Evolutionary conservation across 2,329 filamentous ascomycete genomes (phyloP), one percentile per base, ranked within the genome.

Genomic region (Alternaria sp.): DNA sequence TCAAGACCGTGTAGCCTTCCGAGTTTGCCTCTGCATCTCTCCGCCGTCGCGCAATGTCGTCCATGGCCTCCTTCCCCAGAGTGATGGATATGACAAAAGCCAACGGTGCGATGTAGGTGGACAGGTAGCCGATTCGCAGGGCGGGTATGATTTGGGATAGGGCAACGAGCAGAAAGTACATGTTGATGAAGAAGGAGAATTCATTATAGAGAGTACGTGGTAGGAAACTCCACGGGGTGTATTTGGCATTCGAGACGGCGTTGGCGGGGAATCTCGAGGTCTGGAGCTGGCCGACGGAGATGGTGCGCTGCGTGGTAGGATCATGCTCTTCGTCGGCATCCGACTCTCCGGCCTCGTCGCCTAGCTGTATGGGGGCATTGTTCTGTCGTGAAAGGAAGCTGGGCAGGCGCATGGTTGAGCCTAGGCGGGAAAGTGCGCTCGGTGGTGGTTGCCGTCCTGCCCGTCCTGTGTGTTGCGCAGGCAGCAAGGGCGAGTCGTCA

Each of bases 171-270:
- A 99, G 83, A 77, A 99, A 99, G 77, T 99, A 99, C 83, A 98
- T 92, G 84, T 99, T 99, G 84, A 99, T 97, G 80, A 99, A 99
- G 82, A 98, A 99, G 59, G 94, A 97, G 77, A 99, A 99, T 75
- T 99, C 95, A 80, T 98, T 98, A 80, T 97, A 99, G 23, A 99
- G 83, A 0, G 95, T 99, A 51, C 94, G 84, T 2, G 96, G 96
- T 13, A 99, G 84, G 78, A 99, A 99, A 51, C 91, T 97, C 82
- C 93, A 90, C 1, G 93, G 88, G 29, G 94, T 98, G 78, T 99
- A 99, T 83, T 98, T 99, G 54, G 95, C 94, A 76, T 99, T 98
- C 34, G 94, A 98, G 48, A 99, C 86, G 56, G 92, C 86, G 77
- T 99, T 99, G 8, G 91, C 87, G 9, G 95, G 94, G 76, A 94